These are phyloP conservation scores for Colletotrichum sansevieriae DNA, from an alignment of 2,329 filamentous ascomycete species.

Conservation along the genomic window DNA sequence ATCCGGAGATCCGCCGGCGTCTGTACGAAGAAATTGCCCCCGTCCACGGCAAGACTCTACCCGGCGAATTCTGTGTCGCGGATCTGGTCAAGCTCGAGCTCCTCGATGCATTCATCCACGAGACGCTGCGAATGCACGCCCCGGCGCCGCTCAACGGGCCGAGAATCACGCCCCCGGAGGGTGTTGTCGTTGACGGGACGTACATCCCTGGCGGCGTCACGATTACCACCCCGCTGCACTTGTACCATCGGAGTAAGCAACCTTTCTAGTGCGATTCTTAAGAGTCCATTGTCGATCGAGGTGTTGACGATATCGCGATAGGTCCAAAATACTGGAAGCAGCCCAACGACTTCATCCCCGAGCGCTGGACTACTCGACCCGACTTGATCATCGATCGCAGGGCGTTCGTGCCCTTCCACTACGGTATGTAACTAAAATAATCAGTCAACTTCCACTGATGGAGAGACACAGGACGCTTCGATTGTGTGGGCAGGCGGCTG, in stretches of 20 bases:
- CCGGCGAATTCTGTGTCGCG: conserved; percentile 41
- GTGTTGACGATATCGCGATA: background rate
- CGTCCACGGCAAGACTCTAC: conserved; percentile 37
- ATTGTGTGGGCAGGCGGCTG: conserved; percentile 35
- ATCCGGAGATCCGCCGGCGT: conserved; percentile 20
- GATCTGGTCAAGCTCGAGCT: conserved; percentile 43
- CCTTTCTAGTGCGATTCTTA: no score
- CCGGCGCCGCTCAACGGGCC: conserved; percentile 47
- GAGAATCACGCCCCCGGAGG: conserved; percentile 45
- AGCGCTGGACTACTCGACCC: conserved; percentile 44
- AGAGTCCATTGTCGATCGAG: no score
- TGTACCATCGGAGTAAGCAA: conserved; percentile 26
- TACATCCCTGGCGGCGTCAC: conserved; percentile 47
- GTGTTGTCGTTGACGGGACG: conserved; percentile 44
- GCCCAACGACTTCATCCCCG: conserved; percentile 43
- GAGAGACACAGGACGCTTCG: conserved; percentile 7
- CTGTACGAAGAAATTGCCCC: conserved; percentile 39
- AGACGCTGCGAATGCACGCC: conserved; percentile 48
- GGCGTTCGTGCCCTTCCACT: conserved; percentile 35
- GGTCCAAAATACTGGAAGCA: conserved; percentile 35
- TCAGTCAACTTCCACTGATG: background rate
- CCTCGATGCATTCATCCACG: conserved; percentile 48
- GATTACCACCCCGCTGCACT: conserved; percentile 24
- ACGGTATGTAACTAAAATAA: background rate
- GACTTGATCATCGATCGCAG: conserved; percentile 44